These are phyloP conservation scores for Carallia pectinifolia DNA, from an alignment of 345 rosid species.

Conservation along the genomic window DNA sequence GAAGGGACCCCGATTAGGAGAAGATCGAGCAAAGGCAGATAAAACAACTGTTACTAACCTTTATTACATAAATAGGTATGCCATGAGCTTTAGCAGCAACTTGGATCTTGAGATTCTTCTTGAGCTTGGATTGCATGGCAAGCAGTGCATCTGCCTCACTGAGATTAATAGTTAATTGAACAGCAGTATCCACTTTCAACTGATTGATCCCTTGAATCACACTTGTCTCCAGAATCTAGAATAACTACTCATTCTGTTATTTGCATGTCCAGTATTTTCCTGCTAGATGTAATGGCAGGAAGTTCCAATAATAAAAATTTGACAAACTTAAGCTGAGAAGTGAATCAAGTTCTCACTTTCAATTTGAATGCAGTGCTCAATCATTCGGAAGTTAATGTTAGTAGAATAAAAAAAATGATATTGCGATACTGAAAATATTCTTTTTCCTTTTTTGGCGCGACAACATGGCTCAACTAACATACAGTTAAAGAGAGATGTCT, in stretches of 20 bases:
- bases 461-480: too few relatives aligned
- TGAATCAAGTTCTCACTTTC: background rate
- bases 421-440: too few relatives aligned
- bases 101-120: conserved; percentile 75
- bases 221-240: conserved; percentile 66
- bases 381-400: background rate
- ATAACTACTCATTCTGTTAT: conserved; percentile 44
- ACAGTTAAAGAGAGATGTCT: too few relatives aligned
- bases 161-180: conserved; percentile 61
- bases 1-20: background rate
- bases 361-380: background rate
- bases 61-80: conserved; percentile 69
- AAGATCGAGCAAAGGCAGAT: background rate
- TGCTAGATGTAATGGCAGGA: conserved; percentile 7
- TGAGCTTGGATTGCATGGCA: conserved; percentile 76
- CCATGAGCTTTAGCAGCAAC: conserved; percentile 63
- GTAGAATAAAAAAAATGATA: too few relatives aligned
- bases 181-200: conserved; percentile 50
- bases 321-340: background rate
- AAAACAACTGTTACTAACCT: conserved; percentile 39
- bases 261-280: conserved; percentile 14
- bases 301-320: background rate
- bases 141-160: conserved; percentile 83
- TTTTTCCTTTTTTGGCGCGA: too few relatives aligned
- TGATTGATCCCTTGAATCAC: conserved; percentile 64